phyloP scores from a whole-genome alignment of 805 yeast genomes.

The Suhomyces xylopsoci region DNA sequence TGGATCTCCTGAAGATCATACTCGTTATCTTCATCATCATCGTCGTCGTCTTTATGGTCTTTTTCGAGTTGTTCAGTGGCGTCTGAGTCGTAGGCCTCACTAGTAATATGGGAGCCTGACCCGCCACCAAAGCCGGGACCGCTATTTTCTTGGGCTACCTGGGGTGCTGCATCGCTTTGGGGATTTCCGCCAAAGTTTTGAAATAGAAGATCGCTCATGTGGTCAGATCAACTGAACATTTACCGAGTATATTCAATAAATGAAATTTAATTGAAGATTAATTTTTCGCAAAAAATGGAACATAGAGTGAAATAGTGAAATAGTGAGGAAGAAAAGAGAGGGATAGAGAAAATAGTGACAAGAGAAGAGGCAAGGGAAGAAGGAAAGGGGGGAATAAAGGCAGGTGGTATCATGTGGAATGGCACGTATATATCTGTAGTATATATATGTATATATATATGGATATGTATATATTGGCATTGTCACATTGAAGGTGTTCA shows the following conservation, averaged over 20 bases:
- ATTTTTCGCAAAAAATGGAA: not conserved
- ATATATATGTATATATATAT: no score
- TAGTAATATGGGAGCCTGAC: not conserved
- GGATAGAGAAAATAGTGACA: no score
- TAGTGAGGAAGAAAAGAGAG: no score
- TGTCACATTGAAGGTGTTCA: not conserved
- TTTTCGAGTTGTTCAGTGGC: not conserved
- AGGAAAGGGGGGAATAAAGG: no score
- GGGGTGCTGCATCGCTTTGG: not conserved
- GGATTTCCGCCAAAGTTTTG: slow-evolving; percentile 10
- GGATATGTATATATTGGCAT: no score
- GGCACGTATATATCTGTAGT: no score
- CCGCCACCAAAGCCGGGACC: not conserved
- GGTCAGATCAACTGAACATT: slow-evolving; percentile 1
- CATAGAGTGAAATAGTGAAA: no score
- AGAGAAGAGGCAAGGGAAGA: not conserved
- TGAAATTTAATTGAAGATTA: not conserved
- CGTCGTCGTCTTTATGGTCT: not conserved
- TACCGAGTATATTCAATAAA: not conserved
- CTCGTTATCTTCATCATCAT: not conserved
- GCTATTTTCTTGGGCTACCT: not conserved
- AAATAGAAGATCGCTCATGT: slow-evolving; percentile 24
- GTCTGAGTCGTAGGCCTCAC: not conserved
- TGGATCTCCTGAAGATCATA: slow-evolving; percentile 5
- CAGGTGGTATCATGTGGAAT: no score